Conservation (phyloP, 495 filamentous ascomycete species). For the Letharia lupina region DNA sequence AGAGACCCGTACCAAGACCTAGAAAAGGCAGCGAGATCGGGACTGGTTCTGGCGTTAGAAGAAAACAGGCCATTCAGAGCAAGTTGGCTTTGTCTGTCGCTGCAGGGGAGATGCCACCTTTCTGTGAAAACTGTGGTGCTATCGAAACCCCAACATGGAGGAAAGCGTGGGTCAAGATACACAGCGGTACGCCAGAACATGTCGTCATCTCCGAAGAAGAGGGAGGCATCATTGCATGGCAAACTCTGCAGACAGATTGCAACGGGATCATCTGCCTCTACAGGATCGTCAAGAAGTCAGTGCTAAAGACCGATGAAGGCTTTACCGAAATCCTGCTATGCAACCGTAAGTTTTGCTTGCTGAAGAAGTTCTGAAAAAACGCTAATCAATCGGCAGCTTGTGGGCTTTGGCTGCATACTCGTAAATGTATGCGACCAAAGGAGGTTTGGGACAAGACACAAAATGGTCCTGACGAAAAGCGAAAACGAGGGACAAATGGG, state of each 20-base stretch:
- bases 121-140: conserved; percentile 84
- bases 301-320: conserved; percentile 53
- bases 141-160: conserved; percentile 96
- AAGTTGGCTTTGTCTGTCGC: conserved; percentile 57
- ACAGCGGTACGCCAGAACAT: conserved; percentile 51
- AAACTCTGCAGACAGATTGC: conserved; percentile 52
- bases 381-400: conserved; percentile 50
- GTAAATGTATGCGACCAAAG: conserved; percentile 71
- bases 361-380: neutral
- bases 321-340: conserved; percentile 70
- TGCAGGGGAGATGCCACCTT: conserved; percentile 69
- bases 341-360: conserved; percentile 58
- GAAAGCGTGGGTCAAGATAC: conserved; percentile 69
- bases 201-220: conserved; percentile 60
- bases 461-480: conserved; percentile 34
- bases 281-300: conserved; percentile 68
- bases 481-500: conserved; percentile 34
- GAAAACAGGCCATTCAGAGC: conserved; percentile 53
- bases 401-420: conserved; percentile 86
- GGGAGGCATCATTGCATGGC: conserved; percentile 54
- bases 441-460: conserved; percentile 69
- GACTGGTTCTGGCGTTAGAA: conserved; percentile 33
- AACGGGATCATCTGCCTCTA: conserved; percentile 52
- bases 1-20: conserved; percentile 12
- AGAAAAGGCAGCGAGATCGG: conserved; percentile 25